These are phyloP conservation scores for Vinca minor DNA, from an alignment of 257 asterid genomes.

Conservation along the genomic window DNA sequence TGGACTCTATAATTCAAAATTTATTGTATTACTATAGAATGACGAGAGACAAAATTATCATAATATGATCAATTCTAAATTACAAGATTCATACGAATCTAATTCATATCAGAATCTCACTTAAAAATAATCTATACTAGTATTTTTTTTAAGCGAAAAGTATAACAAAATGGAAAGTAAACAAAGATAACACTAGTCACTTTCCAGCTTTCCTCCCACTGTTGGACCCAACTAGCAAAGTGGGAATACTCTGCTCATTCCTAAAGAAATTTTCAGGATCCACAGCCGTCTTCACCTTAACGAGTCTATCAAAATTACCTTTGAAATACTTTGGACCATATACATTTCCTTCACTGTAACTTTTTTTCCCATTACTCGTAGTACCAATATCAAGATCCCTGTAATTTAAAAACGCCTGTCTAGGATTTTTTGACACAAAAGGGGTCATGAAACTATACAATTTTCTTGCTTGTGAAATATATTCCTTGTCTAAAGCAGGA, in stretches of 20 bases:
- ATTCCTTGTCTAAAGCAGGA: neutral
- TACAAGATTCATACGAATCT: no score
- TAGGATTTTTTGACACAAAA: constrained; percentile 20
- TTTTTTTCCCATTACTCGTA: neutral
- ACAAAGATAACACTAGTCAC: neutral
- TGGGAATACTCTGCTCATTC: constrained; percentile 18
- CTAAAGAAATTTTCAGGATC: constrained; percentile 18
- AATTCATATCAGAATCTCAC: no score
- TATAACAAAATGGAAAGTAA: neutral
- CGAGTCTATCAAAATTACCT: constrained; percentile 16
- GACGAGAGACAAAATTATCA: no score
- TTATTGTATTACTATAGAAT: no score
- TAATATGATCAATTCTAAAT: no score
- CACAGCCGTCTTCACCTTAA: constrained; percentile 11
- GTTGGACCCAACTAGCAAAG: neutral
- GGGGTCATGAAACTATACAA: constrained; percentile 22
- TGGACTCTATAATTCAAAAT: no score
- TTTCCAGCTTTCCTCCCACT: neutral
- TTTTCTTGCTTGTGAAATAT: constrained; percentile 7
- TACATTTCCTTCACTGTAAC: constrained; percentile 11
- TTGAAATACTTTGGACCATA: constrained; percentile 18
- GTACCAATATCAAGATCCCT: constrained; percentile 21
- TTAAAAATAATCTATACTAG: no score
- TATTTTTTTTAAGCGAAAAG: no score
- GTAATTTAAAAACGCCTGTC: constrained; percentile 22